Evolutionary conservation across 2,329 filamentous ascomycete species (phyloP).

Genomic region (Fusarium xyrophilum): DNA sequence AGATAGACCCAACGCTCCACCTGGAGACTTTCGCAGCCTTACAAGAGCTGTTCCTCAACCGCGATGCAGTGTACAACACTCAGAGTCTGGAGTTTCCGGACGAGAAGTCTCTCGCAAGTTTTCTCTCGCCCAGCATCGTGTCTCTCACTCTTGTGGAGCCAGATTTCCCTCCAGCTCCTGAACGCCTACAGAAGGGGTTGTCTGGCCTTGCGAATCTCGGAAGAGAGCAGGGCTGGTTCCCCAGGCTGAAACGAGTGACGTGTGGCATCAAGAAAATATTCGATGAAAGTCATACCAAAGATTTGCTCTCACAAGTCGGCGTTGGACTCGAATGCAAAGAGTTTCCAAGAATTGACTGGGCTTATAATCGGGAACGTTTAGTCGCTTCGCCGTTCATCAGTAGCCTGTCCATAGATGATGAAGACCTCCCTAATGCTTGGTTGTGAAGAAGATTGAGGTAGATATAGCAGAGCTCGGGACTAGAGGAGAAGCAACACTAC

Average conservation of each 20-base stretch:
- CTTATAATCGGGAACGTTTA: background rate
- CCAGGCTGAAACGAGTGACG: conserved; percentile 1
- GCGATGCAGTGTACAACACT: background rate
- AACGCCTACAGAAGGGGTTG: background rate
- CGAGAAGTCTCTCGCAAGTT: background rate
- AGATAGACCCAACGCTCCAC: background rate
- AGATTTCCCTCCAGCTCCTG: background rate
- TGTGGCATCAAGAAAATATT: background rate
- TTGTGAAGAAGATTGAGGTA: background rate
- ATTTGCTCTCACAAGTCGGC: background rate
- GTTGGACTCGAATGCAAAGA: background rate
- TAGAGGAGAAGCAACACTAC: background rate
- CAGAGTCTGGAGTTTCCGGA: background rate
- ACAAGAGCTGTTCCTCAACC: conserved; percentile 14
- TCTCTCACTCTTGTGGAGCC: conserved; percentile 8
- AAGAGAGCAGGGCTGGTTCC: background rate
- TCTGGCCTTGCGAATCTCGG: background rate
- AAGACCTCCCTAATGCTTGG: background rate
- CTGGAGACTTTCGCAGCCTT: conserved; percentile 12
- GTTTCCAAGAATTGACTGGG: background rate
- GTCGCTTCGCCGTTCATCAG: background rate
- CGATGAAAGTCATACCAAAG: background rate
- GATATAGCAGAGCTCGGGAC: background rate
- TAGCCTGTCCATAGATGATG: background rate
- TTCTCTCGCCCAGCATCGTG: background rate